Evolutionary conservation across 306 rosid species (phyloP), one percentile per base, ranked within the genome.

Genomic region (Begonia peltatifolia): DNA sequence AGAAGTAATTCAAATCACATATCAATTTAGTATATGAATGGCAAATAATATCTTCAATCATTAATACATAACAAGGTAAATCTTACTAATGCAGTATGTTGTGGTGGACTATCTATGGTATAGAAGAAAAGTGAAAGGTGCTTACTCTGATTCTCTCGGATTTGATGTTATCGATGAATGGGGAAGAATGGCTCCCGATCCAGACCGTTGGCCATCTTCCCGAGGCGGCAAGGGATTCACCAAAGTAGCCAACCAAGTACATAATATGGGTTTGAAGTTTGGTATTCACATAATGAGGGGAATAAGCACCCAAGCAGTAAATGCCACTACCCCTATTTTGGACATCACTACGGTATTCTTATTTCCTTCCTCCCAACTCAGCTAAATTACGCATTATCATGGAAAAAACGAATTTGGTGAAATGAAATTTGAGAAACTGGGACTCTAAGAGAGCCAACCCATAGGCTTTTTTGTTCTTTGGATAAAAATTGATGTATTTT

Each of bases 281-380:
- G 99, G 99, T 59, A 81, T 92, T 81, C 99, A 86, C 77, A 68
- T 90, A 51, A 90, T 90, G 99, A 81, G 95, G 67, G 99, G 95
- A 62, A 90, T 90, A 65, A 90, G 99, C 68, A 86, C 99, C 16
- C 99, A 90, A 71, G 93, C 92, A 16, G 86, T 86, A 53, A 83
- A 79, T 73, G 99, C 88, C n/a, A 86, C 76, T 57, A 80, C 99
- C 38, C 87, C 90, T 59, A 86, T 90, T 76, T 68, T 90, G 61
- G 99, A 90, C 61, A 52, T 61, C 57, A 59, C 65, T 44, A 78
- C 25, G 94, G 99, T 85, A 64, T 57, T n/a, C n/a, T 30, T 1
- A 30, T 30, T n/a, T 44, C 48, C 4, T 42, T 44, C 6, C 48
- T 43, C 47, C 5, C 2, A 43, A 43, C 12, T 43, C 12, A 11